Evolutionary conservation across 768 basidiomycete genomes (phyloP), one percentile per base, ranked within the genome.

Genomic region (Hygrocybe punicea): DNA sequence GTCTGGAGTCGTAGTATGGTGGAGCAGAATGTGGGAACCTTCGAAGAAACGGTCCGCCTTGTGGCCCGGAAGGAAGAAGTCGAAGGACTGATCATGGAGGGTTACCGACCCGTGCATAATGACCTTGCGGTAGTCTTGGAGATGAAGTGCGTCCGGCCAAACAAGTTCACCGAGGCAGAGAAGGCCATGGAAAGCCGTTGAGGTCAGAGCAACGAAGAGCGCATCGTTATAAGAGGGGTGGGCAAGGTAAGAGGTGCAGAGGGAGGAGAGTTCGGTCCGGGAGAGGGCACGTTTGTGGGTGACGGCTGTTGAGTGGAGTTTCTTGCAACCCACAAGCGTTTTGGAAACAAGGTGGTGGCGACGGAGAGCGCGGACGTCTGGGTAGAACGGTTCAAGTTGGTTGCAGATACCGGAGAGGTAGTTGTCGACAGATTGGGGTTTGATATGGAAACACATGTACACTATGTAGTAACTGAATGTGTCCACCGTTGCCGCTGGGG

Each of bases 401-500:
- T 66, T 67, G 56, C 68, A 68, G 14, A 77, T 73, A 13, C 76
- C 75, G 0, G 74, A 72, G 2, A 79, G 64, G 60, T 78, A 78
- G 1, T 29, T 29, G 8, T 29, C 29, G 29, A 29, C 29, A 29
- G 29, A 29, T 8, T 29, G 29, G 29, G 29, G 67, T 36, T 71
- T 62, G 47, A 79, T 76, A 55, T 74, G 69, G 29, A 64, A 60
- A 3, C 55, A 71, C 68, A 73, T 75, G 60, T 62, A 78, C 1
- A 70, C 67, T 3, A 64, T 61, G 57, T 58, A 79, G 21, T 72
- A 70, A 8, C 66, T 67, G 2, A 80, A 61, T 0, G 76, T 76
- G 47, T 78, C 70, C 1, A 59, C 53, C 1, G 75, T 76, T 0
- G 77, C 78, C 0, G 74, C n/a, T 64, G 13, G 74, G 19, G 4